Percentiles rank a stretch among this genome's conserved stretches.
phyloP scores from a whole-genome alignment of 2,329 filamentous ascomycete species.

The Hypoxylon sp. region DNA sequence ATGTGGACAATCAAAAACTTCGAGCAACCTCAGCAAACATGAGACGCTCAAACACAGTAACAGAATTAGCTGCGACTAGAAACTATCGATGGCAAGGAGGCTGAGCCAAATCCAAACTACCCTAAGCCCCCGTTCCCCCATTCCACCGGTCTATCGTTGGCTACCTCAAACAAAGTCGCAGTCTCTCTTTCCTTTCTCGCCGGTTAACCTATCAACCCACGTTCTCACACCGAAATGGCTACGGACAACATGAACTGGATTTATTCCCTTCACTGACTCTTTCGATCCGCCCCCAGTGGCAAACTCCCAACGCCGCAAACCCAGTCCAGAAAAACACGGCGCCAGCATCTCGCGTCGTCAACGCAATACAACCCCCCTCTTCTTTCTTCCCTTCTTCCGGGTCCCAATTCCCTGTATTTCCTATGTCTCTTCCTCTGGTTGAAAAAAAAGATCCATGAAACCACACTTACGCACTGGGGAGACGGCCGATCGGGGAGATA shows the following conservation, averaged over 20 bases:
- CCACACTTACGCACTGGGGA: constrained; percentile 4
- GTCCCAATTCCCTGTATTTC: constrained; percentile 1
- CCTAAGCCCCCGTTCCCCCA: not conserved
- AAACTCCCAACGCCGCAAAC: constrained; percentile 27
- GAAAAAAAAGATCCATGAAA: constrained; percentile 1
- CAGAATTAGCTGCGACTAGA: not conserved
- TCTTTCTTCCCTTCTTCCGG: not conserved
- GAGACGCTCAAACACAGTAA: not conserved
- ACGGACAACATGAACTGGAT: constrained; percentile 7
- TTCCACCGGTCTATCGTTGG: not conserved
- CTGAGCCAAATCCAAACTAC: constrained; percentile 16
- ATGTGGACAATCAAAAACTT: not conserved
- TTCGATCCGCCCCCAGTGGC: constrained; percentile 31
- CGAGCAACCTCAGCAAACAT: constrained; percentile 1
- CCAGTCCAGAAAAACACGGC: constrained; percentile 10
- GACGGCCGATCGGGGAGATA: not conserved
- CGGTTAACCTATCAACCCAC: constrained; percentile 1
- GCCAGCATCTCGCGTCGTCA: constrained; percentile 9
- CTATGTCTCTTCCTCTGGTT: constrained; percentile 1
- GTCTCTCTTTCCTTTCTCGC: not conserved
- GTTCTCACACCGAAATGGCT: not conserved
- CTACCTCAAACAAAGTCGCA: constrained; percentile 2
- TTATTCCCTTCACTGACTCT: not conserved
- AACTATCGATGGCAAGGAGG: not conserved
- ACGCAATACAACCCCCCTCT: constrained; percentile 22